Conservation (phyloP, 2,329 filamentous ascomycete genomes). For the Phyllosticta citrichinensis region DNA sequence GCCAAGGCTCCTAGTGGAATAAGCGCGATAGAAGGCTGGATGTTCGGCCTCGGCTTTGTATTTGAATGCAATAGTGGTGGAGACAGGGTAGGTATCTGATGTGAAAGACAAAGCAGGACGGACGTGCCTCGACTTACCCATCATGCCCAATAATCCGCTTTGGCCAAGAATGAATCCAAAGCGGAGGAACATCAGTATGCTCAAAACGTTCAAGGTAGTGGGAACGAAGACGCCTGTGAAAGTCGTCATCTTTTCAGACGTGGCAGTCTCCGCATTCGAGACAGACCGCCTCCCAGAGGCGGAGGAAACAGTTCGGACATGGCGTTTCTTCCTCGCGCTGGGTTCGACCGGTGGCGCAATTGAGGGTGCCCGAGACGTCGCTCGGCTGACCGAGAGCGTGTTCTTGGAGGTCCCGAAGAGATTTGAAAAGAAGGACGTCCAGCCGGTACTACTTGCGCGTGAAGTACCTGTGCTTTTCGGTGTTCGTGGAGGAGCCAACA, state of each 20-base stretch:
- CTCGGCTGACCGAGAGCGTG: not conserved
- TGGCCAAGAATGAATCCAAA: conserved; percentile 80
- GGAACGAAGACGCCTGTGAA: conserved; percentile 64
- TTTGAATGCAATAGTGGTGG: no score
- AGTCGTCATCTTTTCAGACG: conserved; percentile 54
- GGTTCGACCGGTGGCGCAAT: conserved; percentile 1
- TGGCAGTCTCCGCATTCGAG: not conserved
- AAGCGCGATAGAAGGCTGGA: not conserved
- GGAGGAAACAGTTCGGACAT: not conserved
- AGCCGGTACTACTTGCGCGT: not conserved
- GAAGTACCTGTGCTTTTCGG: not conserved
- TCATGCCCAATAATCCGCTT: conserved; percentile 66
- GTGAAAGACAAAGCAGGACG: not conserved
- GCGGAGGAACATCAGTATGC: conserved; percentile 84
- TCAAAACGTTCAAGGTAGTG: conserved; percentile 79
- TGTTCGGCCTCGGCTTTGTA: not conserved
- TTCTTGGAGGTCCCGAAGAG: not conserved
- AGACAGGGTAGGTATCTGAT: not conserved
- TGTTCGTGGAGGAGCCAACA: conserved; percentile 29
- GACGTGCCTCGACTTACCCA: conserved; percentile 47
- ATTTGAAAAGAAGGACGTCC: conserved; percentile 2
- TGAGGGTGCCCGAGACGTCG: not conserved
- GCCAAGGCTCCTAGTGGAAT: not conserved
- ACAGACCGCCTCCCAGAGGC: not conserved
- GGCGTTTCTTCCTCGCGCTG: not conserved